Base-by-base conservation (phyloP, 345 rosid species). In the Populus nigra region DNA sequence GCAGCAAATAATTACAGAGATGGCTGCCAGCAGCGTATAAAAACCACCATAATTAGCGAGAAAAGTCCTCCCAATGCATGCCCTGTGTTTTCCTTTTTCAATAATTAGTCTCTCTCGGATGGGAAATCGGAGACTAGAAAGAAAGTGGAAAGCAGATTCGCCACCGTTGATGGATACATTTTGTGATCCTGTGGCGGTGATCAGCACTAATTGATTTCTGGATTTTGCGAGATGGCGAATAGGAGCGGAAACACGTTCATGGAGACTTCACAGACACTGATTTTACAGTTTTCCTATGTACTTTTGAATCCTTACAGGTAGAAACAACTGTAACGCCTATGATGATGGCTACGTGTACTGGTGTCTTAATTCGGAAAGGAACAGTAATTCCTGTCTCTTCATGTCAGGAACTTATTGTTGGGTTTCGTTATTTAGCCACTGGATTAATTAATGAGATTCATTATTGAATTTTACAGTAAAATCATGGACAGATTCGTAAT, bases 21-120 rank as follows among this genome's bases (percentile, higher is more conserved):
- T n/a, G 63, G 63, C 63, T n/a, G 11, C 63, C 63, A 1, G 4
- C 0, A 4, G 72, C 78, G 76, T n/a, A 39, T 13, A 66, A 73
- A 47, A 69, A 71, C 63, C 80, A 69, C 73, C 72, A 62, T 20
- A 27, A 49, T 73, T 10, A 31, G 35, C 31, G 73, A 82, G 83
- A 83, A 81, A 86, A 65, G 27, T 77, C 75, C 38, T 39, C 53
- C 78, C 85, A 79, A 59, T 75, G 61, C 33, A 27, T 27, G 27
- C 27, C 74, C 49, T 2, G 23, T 57, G 39, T 6, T 69, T 47
- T 43, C 65, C 43, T 50, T n/a, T 78, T 78, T 41, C 13, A 10
- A 10, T 10, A 10, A 41, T 41, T 41, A 41, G 2, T 41, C 45
- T 41, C 45, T 12, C 45, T 41, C 45, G 45, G 12, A 13, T 9